A percentile compares a stretch with the other conserved stretches of the same genome.
phyloP scores from a whole-genome alignment of 345 rosid genomes.

The Eucalyptus tenuipes region DNA sequence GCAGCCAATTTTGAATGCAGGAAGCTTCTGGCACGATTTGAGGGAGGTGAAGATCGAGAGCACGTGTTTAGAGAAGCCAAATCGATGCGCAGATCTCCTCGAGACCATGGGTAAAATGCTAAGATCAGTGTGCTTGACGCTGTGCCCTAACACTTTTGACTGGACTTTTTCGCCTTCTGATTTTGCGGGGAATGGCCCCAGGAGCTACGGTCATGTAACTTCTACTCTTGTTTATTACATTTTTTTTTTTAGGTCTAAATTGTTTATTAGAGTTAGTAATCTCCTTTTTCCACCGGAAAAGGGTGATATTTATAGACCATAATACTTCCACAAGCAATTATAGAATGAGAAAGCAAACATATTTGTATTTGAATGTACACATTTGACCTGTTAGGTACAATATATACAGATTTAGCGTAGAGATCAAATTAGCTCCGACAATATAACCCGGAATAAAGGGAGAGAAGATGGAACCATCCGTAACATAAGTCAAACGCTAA shows the following conservation, averaged over 20 bases:
- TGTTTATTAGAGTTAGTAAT: not conserved
- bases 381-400: not conserved
- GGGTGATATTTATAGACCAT: not conserved
- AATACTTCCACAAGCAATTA: not conserved
- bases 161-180: not conserved
- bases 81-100: not conserved
- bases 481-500: not conserved
- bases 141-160: not conserved
- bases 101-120: not conserved
- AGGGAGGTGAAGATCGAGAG: not conserved
- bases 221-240: not conserved
- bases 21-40: not conserved
- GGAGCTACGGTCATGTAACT: not conserved
- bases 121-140: not conserved
- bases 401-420: not conserved
- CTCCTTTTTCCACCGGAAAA: not conserved
- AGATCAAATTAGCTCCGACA: not conserved
- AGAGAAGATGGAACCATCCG: not conserved
- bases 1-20: not conserved
- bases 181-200: not conserved
- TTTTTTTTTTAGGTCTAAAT: too few relatives aligned
- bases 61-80: not conserved
- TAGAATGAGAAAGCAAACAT: not conserved
- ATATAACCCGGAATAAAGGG: not conserved
- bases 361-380: not conserved